Conservation (phyloP, 163 green algal genomes). For the Scenedesmus sp. region DNA sequence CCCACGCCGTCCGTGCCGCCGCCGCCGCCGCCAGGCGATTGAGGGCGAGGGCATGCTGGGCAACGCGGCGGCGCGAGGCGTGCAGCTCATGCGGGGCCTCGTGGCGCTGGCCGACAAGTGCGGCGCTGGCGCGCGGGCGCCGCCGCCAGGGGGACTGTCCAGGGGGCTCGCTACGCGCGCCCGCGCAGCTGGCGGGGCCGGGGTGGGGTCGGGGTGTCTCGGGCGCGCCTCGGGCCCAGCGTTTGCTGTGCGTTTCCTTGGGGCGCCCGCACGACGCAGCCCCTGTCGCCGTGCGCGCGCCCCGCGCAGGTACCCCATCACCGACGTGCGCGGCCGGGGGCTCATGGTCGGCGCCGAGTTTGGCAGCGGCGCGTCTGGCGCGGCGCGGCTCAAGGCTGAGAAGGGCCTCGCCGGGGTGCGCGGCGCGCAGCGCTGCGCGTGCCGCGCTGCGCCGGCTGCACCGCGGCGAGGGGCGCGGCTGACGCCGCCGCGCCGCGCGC, state of each 20-base stretch:
- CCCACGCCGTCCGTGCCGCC: not conserved
- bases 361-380: slow-evolving; percentile 40
- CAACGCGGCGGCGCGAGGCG: slow-evolving; percentile 71
- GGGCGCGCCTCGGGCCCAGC: too few species aligned
- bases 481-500: not conserved
- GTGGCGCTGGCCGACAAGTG: slow-evolving; percentile 32
- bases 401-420: slow-evolving; percentile 33
- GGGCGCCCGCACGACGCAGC: not conserved
- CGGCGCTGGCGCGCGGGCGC: too few species aligned
- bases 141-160: too few species aligned
- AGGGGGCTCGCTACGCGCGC: too few species aligned
- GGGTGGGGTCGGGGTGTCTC: too few species aligned
- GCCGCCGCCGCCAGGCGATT: slow-evolving; percentile 58
- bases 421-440: too few species aligned
- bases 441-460: too few species aligned
- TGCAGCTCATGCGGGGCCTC: slow-evolving; percentile 70
- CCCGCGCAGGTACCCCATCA: slow-evolving; percentile 66
- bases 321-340: slow-evolving; percentile 80
- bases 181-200: too few species aligned
- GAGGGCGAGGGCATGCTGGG: slow-evolving; percentile 75
- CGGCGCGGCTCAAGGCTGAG: slow-evolving; percentile 43
- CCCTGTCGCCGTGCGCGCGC: not conserved
- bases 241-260: not conserved
- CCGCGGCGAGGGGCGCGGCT: not conserved
- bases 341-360: slow-evolving; percentile 90